phyloP scores from a whole-genome alignment of 257 asterid species.

The Ehretia macrophylla region DNA sequence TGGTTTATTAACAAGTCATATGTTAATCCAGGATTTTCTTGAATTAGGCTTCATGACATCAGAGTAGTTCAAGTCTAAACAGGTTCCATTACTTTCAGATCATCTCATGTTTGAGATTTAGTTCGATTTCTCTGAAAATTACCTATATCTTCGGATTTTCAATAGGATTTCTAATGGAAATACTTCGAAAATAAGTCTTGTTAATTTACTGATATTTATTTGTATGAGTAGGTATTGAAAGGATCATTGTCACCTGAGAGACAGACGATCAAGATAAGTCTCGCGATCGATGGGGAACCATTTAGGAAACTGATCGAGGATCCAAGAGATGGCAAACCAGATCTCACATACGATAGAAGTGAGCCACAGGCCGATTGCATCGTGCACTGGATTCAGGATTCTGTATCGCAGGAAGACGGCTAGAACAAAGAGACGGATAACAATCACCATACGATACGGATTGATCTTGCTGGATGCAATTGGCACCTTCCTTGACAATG shows the following conservation, averaged over 20 bases:
- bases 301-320: slow-evolving; percentile 97
- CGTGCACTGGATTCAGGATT: slow-evolving; percentile 86
- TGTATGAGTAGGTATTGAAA: too few species aligned
- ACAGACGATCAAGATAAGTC: slow-evolving; percentile 94
- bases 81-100: too few species aligned
- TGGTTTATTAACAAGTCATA: too few species aligned
- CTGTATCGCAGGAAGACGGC: slow-evolving; percentile 86
- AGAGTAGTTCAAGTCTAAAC: too few species aligned
- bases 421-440: slow-evolving; percentile 67
- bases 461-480: slow-evolving; percentile 90
- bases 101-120: too few species aligned
- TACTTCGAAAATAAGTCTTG: background rate
- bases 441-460: slow-evolving; percentile 96
- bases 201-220: too few species aligned
- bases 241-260: slow-evolving; percentile 88
- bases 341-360: slow-evolving; percentile 92
- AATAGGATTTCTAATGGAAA: background rate
- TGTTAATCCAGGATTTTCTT: too few species aligned
- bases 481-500: slow-evolving; percentile 88
- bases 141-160: too few species aligned
- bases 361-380: slow-evolving; percentile 94
- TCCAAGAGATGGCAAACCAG: slow-evolving; percentile 97
- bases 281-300: slow-evolving; percentile 94
- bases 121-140: too few species aligned
- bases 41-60: too few species aligned